Evolutionary conservation across 2,329 filamentous ascomycete genomes (phyloP).

Genomic region (Nothopassalora personata): DNA sequence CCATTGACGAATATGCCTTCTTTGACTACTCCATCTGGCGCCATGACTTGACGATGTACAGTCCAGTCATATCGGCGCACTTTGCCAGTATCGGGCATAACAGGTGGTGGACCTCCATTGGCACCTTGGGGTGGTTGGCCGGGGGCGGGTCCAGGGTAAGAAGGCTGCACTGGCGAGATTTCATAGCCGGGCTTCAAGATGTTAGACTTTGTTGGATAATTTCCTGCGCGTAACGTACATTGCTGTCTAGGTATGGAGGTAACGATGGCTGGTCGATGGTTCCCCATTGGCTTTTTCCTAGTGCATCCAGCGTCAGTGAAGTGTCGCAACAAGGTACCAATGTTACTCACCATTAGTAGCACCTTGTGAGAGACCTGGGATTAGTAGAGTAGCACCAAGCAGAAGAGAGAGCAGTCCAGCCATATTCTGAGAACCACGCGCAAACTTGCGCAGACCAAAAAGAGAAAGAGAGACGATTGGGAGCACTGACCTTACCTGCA

Average conservation of each 20-base stretch:
- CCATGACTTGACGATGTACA: constrained; percentile 27
- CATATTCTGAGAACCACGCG: neutral
- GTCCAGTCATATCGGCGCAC: constrained; percentile 5
- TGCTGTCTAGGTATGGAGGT: neutral
- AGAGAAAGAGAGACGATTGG: neutral
- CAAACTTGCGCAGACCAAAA: neutral
- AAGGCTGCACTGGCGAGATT: neutral
- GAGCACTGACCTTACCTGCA: neutral
- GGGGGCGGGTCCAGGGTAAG: neutral
- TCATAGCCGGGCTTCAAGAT: neutral
- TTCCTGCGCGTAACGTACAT: neutral
- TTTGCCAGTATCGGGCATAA: constrained; percentile 5
- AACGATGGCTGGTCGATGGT: neutral
- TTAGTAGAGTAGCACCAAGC: neutral
- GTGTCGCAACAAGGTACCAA: neutral
- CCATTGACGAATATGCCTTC: constrained; percentile 38
- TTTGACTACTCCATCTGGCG: constrained; percentile 38
- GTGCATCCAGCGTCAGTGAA: neutral
- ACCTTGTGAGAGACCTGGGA: neutral
- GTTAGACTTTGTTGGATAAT: neutral
- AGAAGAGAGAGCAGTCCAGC: neutral
- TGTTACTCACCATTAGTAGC: neutral
- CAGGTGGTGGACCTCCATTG: neutral
- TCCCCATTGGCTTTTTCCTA: neutral
- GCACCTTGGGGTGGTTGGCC: neutral